A percentile compares a stretch with the other conserved stretches of the same genome.
These are phyloP conservation scores for Aegilops umbellulata DNA, from an alignment of 176 grass and related monocot genomes.

Conservation along the genomic window DNA sequence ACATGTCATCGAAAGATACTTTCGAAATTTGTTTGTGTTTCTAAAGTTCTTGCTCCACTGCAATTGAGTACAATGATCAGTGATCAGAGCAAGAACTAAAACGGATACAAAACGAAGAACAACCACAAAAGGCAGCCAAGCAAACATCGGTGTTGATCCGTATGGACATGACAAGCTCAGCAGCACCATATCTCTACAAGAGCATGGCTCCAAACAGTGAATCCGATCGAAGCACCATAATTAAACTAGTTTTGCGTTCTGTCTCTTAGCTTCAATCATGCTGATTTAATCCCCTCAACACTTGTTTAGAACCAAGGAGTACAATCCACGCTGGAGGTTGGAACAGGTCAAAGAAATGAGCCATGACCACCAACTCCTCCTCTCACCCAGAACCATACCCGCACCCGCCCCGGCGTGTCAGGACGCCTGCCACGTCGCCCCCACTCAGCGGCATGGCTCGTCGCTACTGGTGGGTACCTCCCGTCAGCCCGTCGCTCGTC, in stretches of 20 bases:
- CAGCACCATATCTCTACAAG: neutral
- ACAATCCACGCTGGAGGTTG: slow-evolving; percentile 14
- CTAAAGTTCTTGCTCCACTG: neutral
- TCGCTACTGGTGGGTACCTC: slow-evolving; percentile 18
- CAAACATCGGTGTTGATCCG: no score
- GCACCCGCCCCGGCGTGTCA: neutral
- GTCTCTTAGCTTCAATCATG: neutral
- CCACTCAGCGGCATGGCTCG: neutral
- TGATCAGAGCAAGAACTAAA: neutral
- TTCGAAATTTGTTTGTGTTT: neutral
- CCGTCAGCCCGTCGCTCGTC: neutral
- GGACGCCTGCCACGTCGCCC: neutral
- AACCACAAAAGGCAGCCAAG: neutral
- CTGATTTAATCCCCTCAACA: neutral
- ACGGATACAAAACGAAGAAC: neutral
- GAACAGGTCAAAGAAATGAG: slow-evolving; percentile 65
- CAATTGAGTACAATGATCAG: neutral
- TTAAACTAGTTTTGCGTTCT: neutral
- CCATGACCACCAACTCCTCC: slow-evolving; percentile 27
- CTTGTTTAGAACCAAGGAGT: neutral
- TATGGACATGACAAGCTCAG: neutral
- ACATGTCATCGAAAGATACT: neutral
- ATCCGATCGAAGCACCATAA: neutral
- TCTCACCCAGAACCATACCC: slow-evolving; percentile 26
- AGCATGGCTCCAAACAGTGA: neutral